Percentiles rank a stretch among this genome's conserved stretches.
These are phyloP conservation scores for Pythium monospermum DNA, from an alignment of 352 stramenopile genomes.

Conservation along the genomic window DNA sequence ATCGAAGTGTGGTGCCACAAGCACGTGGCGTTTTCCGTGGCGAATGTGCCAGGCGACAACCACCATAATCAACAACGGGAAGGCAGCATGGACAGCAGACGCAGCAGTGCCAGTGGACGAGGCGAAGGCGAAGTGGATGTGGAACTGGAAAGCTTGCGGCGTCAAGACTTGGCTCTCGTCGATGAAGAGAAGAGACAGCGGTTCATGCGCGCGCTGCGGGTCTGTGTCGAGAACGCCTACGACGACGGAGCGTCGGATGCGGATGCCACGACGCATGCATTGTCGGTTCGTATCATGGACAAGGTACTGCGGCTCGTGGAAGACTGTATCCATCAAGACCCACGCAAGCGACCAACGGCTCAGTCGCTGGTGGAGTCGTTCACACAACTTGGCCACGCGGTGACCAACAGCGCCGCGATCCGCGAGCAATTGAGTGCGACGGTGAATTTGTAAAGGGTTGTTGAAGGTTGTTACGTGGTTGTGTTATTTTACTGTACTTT, in stretches of 20 bases:
- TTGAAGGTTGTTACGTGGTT: too few relatives aligned
- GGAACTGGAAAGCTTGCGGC: constrained; percentile 3
- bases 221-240: constrained; percentile 10
- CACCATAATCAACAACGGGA: constrained; percentile 15
- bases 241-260: constrained; percentile 22
- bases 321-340: constrained; percentile 55
- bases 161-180: constrained; percentile 2
- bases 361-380: constrained; percentile 6
- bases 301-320: constrained; percentile 42
- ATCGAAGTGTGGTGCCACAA: constrained; percentile 53
- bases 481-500: too few relatives aligned
- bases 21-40: constrained; percentile 29
- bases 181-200: constrained; percentile 35
- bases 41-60: constrained; percentile 11
- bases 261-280: constrained; percentile 25
- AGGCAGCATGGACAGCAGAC: constrained; percentile 7
- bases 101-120: not conserved
- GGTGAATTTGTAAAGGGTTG: too few relatives aligned
- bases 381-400: constrained; percentile 5
- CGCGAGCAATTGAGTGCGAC: too few relatives aligned
- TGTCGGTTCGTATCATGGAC: too few relatives aligned
- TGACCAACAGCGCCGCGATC: not conserved
- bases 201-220: constrained; percentile 49
- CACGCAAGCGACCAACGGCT: constrained; percentile 45
- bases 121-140: not conserved